These are phyloP conservation scores for Cordyceps cicadae DNA, from an alignment of 2,329 filamentous ascomycete genomes.

Conservation along the genomic window DNA sequence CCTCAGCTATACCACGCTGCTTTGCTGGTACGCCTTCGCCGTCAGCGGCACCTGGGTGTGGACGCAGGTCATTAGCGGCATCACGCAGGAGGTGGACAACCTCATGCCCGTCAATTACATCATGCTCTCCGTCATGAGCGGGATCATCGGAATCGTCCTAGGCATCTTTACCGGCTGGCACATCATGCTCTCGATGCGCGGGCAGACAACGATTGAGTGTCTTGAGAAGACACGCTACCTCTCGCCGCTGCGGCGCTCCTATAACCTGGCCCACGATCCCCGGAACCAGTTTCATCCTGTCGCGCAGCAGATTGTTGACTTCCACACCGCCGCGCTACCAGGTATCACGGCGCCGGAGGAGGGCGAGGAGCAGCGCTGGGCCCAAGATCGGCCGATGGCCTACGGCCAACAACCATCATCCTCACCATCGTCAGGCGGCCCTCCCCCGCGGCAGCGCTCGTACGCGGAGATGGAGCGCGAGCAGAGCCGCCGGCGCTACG, in stretches of 20 bases:
- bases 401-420: not conserved
- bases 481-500: conserved; percentile 47
- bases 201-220: conserved; percentile 92
- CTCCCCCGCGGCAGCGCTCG: conserved; percentile 35
- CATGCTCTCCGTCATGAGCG: conserved; percentile 74
- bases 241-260: conserved; percentile 65
- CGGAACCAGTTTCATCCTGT: conserved; percentile 43
- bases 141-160: conserved; percentile 85
- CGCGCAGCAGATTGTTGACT: conserved; percentile 66
- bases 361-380: conserved; percentile 52
- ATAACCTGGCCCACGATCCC: conserved; percentile 51
- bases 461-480: conserved; percentile 49
- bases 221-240: conserved; percentile 93
- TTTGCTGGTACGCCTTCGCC: conserved; percentile 75
- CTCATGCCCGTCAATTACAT: conserved; percentile 87
- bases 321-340: conserved; percentile 72
- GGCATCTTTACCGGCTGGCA: conserved; percentile 90
- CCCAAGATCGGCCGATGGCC: conserved; percentile 16
- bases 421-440: conserved; percentile 15
- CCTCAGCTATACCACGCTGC: conserved; percentile 78
- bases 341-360: conserved; percentile 75
- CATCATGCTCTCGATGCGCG: conserved; percentile 66
- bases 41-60: conserved; percentile 76
- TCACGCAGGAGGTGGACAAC: conserved; percentile 63
- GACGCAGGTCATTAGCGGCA: conserved; percentile 61